Base-by-base conservation (phyloP, 805 yeast genomes). In the Candida parachauliodes region DNA sequence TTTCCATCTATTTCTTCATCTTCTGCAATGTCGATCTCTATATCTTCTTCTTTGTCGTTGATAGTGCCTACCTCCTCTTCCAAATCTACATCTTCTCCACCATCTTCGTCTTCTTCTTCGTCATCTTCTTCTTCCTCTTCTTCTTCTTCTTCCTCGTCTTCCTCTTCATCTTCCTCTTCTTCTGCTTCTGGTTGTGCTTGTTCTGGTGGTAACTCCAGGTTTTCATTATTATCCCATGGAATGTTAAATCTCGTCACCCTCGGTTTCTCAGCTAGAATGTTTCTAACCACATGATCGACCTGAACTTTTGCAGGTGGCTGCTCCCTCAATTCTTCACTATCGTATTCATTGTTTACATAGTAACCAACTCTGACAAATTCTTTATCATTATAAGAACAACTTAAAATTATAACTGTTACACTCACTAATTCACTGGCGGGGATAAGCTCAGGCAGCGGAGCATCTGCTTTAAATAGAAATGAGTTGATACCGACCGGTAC, bases 301-400 rank as follows among this genome's bases (percentile, higher is more conserved):
- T 87, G 96, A 1, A 91, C 96, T 55, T 88, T 87, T 2, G 82
- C 77, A 2, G 98, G 98, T 1, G 97, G 97, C 47, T 85, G 87
- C 54, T 88, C 96, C 40, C 96, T 74, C 51, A 93, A 64, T 51
- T 93, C 98, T 55, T 91, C 98, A 11, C 81, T 72, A 54, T 91
- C 97, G 53, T 93, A 93, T 55, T 93, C 99, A 62, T 93, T 93
- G 64, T 93, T 93, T 42, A 93, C 98, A 54, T 93, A 93, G 65
- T 93, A 93, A 0, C 98, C 98, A 4, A 93, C 98, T 43, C 98
- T 72, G 2, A 93, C 98, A 66, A 93, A 93, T 59, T 93, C 98
- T 46, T 91, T 74, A 39, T 86, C 96, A 34, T 88, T 85, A 55
- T 93, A 93, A 0, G 96, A 83, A 60, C 99, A 93, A 42, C 96